phyloP scores from a whole-genome alignment of 106 monocot genomes.

The Dendrobium catenatum region DNA sequence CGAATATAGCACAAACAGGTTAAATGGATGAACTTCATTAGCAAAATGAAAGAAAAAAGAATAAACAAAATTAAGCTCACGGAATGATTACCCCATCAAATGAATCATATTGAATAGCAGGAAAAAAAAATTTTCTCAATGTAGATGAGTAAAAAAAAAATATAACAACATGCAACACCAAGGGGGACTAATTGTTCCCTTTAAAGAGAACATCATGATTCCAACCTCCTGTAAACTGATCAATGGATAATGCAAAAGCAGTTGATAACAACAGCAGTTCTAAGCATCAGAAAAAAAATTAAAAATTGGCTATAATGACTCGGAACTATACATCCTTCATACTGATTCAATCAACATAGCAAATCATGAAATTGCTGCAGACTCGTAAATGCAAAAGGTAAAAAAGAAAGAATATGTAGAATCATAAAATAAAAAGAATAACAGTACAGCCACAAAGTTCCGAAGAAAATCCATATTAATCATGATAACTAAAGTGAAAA shows the following conservation, averaged over 20 bases:
- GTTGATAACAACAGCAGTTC: background rate
- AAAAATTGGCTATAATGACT: background rate
- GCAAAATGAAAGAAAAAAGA: background rate
- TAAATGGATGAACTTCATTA: background rate
- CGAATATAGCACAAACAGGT: constrained; percentile 3
- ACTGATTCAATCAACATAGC: background rate
- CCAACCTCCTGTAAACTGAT: background rate
- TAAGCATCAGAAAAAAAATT: background rate
- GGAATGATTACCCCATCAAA: background rate
- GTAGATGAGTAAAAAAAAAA: background rate
- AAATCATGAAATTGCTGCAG: background rate
- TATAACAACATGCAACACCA: background rate
- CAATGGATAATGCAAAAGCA: background rate
- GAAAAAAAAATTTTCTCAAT: background rate
- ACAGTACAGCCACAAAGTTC: background rate
- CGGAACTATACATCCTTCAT: background rate
- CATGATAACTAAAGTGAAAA: background rate
- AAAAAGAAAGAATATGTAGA: background rate
- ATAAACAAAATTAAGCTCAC: background rate
- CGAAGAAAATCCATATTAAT: background rate
- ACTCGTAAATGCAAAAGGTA: background rate
- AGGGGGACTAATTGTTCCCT: background rate
- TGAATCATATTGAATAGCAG: background rate
- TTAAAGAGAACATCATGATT: background rate
- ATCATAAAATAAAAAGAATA: background rate